Percentiles rank a stretch among this genome's conserved stretches.
Conservation (phyloP, 2,329 filamentous ascomycete species). For the Cladophialophora bantiana region DNA sequence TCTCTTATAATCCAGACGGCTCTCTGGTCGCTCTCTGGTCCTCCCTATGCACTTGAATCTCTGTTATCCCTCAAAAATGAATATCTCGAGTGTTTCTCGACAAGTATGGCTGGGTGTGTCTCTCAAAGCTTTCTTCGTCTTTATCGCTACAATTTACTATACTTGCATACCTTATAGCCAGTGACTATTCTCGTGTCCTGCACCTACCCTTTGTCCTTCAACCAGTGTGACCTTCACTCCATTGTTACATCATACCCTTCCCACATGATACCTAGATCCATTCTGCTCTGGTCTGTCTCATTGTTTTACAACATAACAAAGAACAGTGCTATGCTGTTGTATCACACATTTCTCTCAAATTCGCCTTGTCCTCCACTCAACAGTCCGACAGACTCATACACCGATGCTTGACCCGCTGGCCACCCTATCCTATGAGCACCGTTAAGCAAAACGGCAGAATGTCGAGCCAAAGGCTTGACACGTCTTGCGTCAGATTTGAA, state of each 20-base stretch:
- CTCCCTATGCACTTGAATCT: too few relatives aligned
- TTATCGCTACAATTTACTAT: background rate
- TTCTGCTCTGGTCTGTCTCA: conserved; percentile 7
- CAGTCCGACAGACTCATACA: background rate
- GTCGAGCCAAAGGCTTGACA: conserved; percentile 18
- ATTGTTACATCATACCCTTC: conserved; percentile 5
- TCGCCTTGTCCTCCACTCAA: background rate
- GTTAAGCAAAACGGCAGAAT: background rate
- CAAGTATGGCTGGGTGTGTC: too few relatives aligned
- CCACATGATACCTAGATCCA: background rate
- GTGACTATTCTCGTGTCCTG: background rate
- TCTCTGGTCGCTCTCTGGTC: background rate
- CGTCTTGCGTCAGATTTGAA: conserved; percentile 23
- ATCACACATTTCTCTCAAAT: conserved; percentile 4
- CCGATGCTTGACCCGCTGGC: background rate
- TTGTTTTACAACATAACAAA: conserved; percentile 20
- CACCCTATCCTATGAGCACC: background rate
- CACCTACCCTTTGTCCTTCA: conserved; percentile 10
- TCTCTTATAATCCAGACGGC: background rate
- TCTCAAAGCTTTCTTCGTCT: background rate
- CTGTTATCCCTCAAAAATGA: too few relatives aligned
- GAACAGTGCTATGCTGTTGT: conserved; percentile 6
- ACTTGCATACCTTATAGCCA: background rate
- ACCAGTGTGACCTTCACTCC: conserved; percentile 1
- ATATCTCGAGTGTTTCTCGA: too few relatives aligned